Conservation (phyloP, 2,329 filamentous ascomycete species). For the Calonectria honghensis region DNA sequence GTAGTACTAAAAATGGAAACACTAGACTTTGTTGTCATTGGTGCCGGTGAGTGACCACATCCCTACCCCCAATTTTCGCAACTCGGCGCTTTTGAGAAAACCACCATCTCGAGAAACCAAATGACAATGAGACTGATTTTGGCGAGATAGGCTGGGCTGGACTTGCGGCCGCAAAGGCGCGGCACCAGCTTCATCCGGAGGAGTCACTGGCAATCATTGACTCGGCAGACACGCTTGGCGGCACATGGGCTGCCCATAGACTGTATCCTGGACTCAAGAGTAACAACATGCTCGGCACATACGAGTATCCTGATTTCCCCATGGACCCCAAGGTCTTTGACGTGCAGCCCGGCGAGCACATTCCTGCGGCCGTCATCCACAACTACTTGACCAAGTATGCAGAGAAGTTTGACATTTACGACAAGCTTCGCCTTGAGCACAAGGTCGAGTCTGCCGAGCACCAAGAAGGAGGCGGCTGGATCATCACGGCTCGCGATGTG, state of each 20-base stretch:
- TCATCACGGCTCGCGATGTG: slow-evolving; percentile 43
- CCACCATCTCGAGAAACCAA: slow-evolving; percentile 3
- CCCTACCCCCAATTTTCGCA: background rate
- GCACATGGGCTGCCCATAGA: slow-evolving; percentile 81
- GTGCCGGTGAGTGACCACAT: slow-evolving; percentile 68
- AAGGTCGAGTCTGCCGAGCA: slow-evolving; percentile 67
- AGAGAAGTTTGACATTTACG: slow-evolving; percentile 63
- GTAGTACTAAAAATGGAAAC: slow-evolving; percentile 61
- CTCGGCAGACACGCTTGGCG: slow-evolving; percentile 74
- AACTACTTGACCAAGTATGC: slow-evolving; percentile 69
- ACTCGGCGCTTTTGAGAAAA: slow-evolving; percentile 23
- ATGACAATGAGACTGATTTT: slow-evolving; percentile 27
- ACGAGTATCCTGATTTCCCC: slow-evolving; percentile 84
- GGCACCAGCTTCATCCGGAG: slow-evolving; percentile 75
- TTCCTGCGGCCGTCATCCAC: slow-evolving; percentile 68
- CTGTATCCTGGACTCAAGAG: slow-evolving; percentile 82
- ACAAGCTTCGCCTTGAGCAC: slow-evolving; percentile 63
- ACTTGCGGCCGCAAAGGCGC: slow-evolving; percentile 77
- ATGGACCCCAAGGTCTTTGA: slow-evolving; percentile 75
- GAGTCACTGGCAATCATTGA: slow-evolving; percentile 76
- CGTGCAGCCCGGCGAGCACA: slow-evolving; percentile 66
- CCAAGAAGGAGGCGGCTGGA: slow-evolving; percentile 64
- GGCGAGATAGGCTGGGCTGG: slow-evolving; percentile 65
- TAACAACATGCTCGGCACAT: slow-evolving; percentile 84
- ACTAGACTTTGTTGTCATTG: slow-evolving; percentile 69